A percentile compares a stretch with the other conserved stretches of the same genome.
These are phyloP conservation scores for Alternaria gansuensis DNA, from an alignment of 2,329 filamentous ascomycete species.

Conservation along the genomic window DNA sequence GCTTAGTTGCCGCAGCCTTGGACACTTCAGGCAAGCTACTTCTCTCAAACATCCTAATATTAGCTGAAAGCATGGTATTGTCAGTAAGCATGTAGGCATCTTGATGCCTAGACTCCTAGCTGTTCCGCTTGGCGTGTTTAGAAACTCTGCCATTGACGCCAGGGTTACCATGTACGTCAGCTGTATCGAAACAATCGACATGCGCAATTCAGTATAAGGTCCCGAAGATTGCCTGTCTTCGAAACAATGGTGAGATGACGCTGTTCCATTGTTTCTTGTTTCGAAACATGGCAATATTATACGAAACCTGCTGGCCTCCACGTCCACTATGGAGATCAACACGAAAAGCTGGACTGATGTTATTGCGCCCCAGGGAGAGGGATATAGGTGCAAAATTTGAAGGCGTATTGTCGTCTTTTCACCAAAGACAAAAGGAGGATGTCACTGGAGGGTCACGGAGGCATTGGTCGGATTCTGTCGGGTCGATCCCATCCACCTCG, in stretches of 20 bases:
- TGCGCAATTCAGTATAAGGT: background rate
- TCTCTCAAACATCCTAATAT: constrained; percentile 12
- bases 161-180: constrained; percentile 13
- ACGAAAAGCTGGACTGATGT: background rate
- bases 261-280: constrained; percentile 16
- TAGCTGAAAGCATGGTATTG: constrained; percentile 21
- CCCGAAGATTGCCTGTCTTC: constrained; percentile 6
- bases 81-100: constrained; percentile 13
- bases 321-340: background rate
- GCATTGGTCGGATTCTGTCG: background rate
- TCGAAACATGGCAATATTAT: constrained; percentile 15
- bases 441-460: background rate
- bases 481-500: constrained; percentile 1
- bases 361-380: background rate
- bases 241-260: constrained; percentile 20
- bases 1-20: constrained; percentile 26
- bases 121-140: constrained; percentile 7
- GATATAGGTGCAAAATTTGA: background rate
- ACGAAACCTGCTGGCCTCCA: constrained; percentile 10
- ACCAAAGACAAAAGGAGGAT: background rate
- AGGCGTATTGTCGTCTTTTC: background rate
- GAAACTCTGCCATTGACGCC: constrained; percentile 4
- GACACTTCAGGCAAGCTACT: constrained; percentile 19
- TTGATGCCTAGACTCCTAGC: constrained; percentile 5
- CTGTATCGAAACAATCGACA: constrained; percentile 2